These are phyloP conservation scores for Trichophyton rubrum DNA, from an alignment of 2,329 filamentous ascomycete genomes.

Conservation along the genomic window DNA sequence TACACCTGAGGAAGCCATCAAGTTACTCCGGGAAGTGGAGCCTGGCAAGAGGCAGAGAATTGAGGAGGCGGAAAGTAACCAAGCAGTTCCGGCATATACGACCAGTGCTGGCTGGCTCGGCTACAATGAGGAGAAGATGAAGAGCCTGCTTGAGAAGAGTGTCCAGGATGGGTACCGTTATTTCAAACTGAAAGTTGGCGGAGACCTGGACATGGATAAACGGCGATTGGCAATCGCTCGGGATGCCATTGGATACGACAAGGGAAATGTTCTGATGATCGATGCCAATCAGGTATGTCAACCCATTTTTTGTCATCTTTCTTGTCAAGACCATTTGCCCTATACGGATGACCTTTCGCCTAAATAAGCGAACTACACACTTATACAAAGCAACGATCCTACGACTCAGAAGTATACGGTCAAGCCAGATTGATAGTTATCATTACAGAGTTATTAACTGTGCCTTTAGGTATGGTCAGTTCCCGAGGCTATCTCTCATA, in stretches of 20 bases:
- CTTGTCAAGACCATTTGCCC: not conserved
- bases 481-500: slow-evolving; percentile 76
- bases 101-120: slow-evolving; percentile 88
- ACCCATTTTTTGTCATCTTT: not conserved
- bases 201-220: slow-evolving; percentile 57
- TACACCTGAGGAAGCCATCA: slow-evolving; percentile 69
- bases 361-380: not conserved
- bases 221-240: slow-evolving; percentile 60
- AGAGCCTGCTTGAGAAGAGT: slow-evolving; percentile 58
- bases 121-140: slow-evolving; percentile 80
- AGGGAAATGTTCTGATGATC: slow-evolving; percentile 77
- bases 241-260: slow-evolving; percentile 68
- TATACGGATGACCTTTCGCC: not conserved
- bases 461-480: slow-evolving; percentile 59
- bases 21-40: slow-evolving; percentile 54
- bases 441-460: not conserved
- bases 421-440: too few relatives aligned
- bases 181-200: slow-evolving; percentile 87
- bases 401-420: too few relatives aligned
- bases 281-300: slow-evolving; percentile 67
- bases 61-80: slow-evolving; percentile 57
- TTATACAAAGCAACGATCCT: too few relatives aligned
- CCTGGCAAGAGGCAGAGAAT: slow-evolving; percentile 58
- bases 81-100: slow-evolving; percentile 79
- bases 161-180: slow-evolving; percentile 64